Evolutionary conservation across 2,329 filamentous ascomycete genomes (phyloP).

Genomic region (Clarireedia monteithiana): DNA sequence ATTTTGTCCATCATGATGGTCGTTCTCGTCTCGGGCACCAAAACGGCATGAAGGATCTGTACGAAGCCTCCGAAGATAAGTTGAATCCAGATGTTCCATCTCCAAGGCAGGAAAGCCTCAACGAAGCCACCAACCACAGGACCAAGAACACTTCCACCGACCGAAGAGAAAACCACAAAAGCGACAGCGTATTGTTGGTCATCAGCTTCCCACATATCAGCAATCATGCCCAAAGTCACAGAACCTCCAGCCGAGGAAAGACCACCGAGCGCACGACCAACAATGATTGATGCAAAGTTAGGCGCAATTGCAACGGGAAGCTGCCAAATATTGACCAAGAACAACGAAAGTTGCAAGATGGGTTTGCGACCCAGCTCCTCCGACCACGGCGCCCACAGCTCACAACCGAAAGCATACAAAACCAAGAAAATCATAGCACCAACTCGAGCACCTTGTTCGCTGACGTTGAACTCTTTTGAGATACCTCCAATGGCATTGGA

Average conservation of each 20-base stretch:
- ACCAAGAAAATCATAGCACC: conserved; percentile 75
- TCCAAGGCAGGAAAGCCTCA: conserved; percentile 59
- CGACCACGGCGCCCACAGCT: conserved; percentile 82
- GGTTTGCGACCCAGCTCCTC: conserved; percentile 75
- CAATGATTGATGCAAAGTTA: conserved; percentile 64
- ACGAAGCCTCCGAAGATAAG: conserved; percentile 68
- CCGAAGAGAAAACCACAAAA: conserved; percentile 71
- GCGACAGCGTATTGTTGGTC: conserved; percentile 68
- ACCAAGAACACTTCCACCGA: conserved; percentile 68
- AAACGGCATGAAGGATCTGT: conserved; percentile 57
- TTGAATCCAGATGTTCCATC: conserved; percentile 79
- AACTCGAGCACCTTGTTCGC: conserved; percentile 58
- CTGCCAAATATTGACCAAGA: conserved; percentile 72
- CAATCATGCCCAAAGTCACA: conserved; percentile 68
- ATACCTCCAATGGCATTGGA: conserved; percentile 62
- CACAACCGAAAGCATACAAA: conserved; percentile 76
- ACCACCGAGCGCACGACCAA: conserved; percentile 62
- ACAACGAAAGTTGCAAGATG: conserved; percentile 63
- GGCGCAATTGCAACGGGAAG: conserved; percentile 64
- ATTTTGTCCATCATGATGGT: conserved; percentile 73
- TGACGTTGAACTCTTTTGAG: conserved; percentile 58
- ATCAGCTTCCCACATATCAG: conserved; percentile 65
- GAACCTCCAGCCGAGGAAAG: conserved; percentile 65
- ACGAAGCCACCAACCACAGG: conserved; percentile 75
- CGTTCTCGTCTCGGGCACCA: conserved; percentile 70